Conservation (phyloP, 164 flowering plant genomes). For the Nymphaea colorata region DNA sequence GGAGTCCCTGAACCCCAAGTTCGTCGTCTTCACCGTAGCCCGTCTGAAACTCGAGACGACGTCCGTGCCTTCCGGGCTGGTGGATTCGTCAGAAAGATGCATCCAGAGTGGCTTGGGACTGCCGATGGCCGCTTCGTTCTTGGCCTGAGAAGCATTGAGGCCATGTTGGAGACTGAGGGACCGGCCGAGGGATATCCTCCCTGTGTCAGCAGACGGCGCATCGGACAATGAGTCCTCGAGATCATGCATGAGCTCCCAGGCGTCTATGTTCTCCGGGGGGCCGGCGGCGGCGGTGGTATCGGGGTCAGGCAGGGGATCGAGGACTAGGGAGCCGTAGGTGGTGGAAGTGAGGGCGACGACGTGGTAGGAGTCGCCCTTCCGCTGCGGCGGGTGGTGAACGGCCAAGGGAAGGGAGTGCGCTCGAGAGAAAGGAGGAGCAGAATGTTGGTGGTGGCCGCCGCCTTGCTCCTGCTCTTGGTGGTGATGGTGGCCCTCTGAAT, state of each 20-base stretch:
- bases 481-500: background rate
- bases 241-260: constrained; percentile 89
- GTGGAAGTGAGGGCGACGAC: constrained; percentile 74
- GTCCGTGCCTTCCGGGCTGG: constrained; percentile 53
- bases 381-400: constrained; percentile 61
- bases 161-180: background rate
- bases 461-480: background rate
- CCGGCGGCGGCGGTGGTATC: constrained; percentile 16
- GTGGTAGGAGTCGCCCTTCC: constrained; percentile 67
- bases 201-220: background rate
- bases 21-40: constrained; percentile 18
- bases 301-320: constrained; percentile 6
- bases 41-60: constrained; percentile 36
- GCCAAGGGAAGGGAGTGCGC: background rate
- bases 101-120: constrained; percentile 62
- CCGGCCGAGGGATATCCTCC: background rate
- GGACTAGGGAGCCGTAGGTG: constrained; percentile 61
- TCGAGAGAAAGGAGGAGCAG: background rate
- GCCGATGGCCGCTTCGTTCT: background rate
- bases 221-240: constrained; percentile 32
- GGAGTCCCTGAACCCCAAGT: constrained; percentile 16
- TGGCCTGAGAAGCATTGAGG: background rate
- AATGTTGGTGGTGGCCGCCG: background rate
- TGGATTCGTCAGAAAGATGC: constrained; percentile 67
- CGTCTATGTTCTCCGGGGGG: constrained; percentile 59